Evolutionary conservation across 108 stramenopile species (phyloP), one percentile per base, ranked within the genome.

Genomic region (Tribonema minus): DNA sequence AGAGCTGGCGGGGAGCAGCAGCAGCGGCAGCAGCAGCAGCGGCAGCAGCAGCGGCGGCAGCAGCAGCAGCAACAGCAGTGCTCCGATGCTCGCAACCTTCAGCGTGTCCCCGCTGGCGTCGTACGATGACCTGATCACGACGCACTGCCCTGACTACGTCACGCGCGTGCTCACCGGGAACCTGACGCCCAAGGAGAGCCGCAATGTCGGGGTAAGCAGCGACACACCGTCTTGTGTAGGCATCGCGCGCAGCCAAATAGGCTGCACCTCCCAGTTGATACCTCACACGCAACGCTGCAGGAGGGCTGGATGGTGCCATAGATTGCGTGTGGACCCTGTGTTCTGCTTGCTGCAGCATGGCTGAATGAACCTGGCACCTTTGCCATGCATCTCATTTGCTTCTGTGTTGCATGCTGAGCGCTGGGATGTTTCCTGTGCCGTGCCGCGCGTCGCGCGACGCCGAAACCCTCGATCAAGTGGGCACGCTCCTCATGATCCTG

Each of bases 131-230:
- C 76, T 96, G 0, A 61, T 58, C 7, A 92, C 92, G 25, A 94
- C 95, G 2, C 95, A 96, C 77, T 67, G 85, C 59, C 71, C 80
- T 3, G 67, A 75, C 2, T 96, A 96, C 69, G 86, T 94, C n/a
- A 60, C 89, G 34, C 84, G 92, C 12, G 92, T 89, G 62, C 62
- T 93, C 28, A 46, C 23, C n/a, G 94, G 94, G 67, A 37, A 23
- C 6, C 28, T 5, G 2, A 68, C 27, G 25, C 3, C 3, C 15
- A 26, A n/a, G 4, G 37, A 27, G 4, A 6, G 34, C 0, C 28
- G 38, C 3, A 23, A 26, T 28, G 36, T 32, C 12, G 35, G 12
- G 38, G 1, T 15, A 64, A 26, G 26, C n/a, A 64, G 26, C 20
- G 62, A 30, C n/a, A 29, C 1, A 9, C 25, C 29, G 58, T 29